phyloP scores from a whole-genome alignment of 2,329 filamentous ascomycete species.

The Didymella pomorum region DNA sequence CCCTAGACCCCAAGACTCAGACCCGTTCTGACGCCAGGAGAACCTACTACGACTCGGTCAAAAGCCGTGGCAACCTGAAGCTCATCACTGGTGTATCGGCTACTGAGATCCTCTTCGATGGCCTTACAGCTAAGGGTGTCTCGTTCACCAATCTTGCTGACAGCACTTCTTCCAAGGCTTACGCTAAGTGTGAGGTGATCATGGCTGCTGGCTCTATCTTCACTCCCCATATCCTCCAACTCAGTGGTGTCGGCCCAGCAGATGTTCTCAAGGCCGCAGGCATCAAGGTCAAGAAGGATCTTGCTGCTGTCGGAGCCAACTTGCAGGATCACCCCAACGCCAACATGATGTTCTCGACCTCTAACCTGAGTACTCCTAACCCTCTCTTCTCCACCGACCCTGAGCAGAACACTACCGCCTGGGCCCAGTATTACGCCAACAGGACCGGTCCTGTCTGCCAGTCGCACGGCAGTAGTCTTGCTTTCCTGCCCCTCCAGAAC shows the following conservation, averaged over 20 bases:
- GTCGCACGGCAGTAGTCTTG: constrained; percentile 16
- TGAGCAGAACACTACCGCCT: constrained; percentile 43
- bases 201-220: constrained; percentile 65
- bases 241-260: constrained; percentile 33
- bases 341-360: constrained; percentile 25
- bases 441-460: constrained; percentile 42
- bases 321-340: constrained; percentile 29
- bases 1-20: constrained; percentile 23
- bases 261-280: constrained; percentile 27
- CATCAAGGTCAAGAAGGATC: constrained; percentile 26
- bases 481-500: constrained; percentile 16
- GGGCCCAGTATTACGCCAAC: constrained; percentile 38
- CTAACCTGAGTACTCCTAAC: constrained; percentile 25
- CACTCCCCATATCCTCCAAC: constrained; percentile 61
- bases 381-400: constrained; percentile 36
- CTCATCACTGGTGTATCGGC: constrained; percentile 19
- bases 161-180: neutral
- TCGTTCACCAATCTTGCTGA: constrained; percentile 14
- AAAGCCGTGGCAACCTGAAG: constrained; percentile 20
- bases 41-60: constrained; percentile 26
- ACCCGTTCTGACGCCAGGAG: constrained; percentile 17
- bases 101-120: constrained; percentile 18
- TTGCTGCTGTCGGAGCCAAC: constrained; percentile 32
- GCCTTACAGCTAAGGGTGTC: constrained; percentile 15
- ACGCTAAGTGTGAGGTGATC: constrained; percentile 59